Percentiles rank a stretch among this genome's conserved stretches.
phyloP scores from a whole-genome alignment of 2,329 filamentous ascomycete species.

The Phymatotrichopsis omnivora region DNA sequence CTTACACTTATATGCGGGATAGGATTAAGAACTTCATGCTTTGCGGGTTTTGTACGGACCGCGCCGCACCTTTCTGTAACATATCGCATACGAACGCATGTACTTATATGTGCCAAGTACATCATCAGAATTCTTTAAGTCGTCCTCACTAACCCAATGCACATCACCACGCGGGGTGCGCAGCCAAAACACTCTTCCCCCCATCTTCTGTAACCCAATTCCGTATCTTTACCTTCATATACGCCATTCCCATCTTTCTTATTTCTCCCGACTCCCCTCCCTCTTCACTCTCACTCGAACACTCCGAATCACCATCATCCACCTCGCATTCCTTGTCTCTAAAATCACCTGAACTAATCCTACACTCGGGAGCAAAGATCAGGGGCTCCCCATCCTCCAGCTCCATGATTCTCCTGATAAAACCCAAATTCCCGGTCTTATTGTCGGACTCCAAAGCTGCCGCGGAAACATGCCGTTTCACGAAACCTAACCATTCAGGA shows the following conservation, averaged over 20 bases:
- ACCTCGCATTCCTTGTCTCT: not conserved
- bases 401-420: constrained; percentile 19
- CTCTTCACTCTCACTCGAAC: not conserved
- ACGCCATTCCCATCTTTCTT: constrained; percentile 17
- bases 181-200: constrained; percentile 22
- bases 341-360: constrained; percentile 11
- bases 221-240: constrained; percentile 24
- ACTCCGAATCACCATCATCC: not conserved
- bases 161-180: no score
- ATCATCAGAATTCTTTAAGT: no score
- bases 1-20: no score
- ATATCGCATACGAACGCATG: no score
- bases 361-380: constrained; percentile 21
- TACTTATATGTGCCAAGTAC: no score
- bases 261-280: constrained; percentile 7
- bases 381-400: constrained; percentile 23
- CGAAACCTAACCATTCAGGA: constrained; percentile 49
- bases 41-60: no score
- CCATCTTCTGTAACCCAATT: constrained; percentile 29
- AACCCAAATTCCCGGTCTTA: constrained; percentile 4
- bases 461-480: constrained; percentile 32
- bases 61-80: no score
- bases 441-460: constrained; percentile 19
- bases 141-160: no score
- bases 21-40: no score